These are phyloP conservation scores for Paxillus ammoniavirescens DNA, from an alignment of 768 basidiomycete species.

Conservation along the genomic window DNA sequence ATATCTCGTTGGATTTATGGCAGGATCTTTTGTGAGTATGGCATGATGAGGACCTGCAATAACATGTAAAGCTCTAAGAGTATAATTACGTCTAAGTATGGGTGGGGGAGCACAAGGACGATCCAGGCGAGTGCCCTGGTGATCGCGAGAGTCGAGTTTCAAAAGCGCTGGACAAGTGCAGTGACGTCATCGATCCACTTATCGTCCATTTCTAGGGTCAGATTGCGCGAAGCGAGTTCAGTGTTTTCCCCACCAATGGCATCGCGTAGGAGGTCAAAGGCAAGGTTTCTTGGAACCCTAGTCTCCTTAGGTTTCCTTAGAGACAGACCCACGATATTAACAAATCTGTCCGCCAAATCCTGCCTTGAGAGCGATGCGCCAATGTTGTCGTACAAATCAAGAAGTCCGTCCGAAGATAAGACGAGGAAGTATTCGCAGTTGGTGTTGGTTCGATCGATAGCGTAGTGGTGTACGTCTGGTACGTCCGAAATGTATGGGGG, in stretches of 20 bases:
- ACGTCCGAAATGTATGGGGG: conserved; percentile 46
- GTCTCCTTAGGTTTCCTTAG: conserved; percentile 20
- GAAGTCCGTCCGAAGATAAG: conserved; percentile 47
- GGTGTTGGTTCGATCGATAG: conserved; percentile 19
- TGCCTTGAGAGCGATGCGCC: conserved; percentile 20
- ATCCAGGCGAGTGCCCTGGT: not conserved
- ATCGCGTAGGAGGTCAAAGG: conserved; percentile 40
- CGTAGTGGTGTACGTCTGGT: conserved; percentile 41
- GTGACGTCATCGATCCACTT: conserved; percentile 53
- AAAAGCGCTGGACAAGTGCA: conserved; percentile 41
- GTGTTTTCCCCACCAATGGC: conserved; percentile 43
- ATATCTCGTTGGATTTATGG: conserved; percentile 1
- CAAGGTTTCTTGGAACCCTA: conserved; percentile 31
- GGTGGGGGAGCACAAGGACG: not conserved
- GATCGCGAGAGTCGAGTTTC: conserved; percentile 7
- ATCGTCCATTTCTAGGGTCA: conserved; percentile 51
- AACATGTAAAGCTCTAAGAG: conserved; percentile 1
- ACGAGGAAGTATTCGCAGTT: conserved; percentile 34
- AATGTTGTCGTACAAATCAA: conserved; percentile 37
- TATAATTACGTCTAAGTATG: not conserved
- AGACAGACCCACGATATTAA: conserved; percentile 27
- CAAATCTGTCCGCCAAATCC: conserved; percentile 36
- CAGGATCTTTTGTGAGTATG: not conserved
- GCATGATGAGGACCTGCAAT: conserved; percentile 6
- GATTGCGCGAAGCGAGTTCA: conserved; percentile 38